Base-by-base conservation (phyloP, 148 eudicot genomes). In the Chenopodium album region DNA sequence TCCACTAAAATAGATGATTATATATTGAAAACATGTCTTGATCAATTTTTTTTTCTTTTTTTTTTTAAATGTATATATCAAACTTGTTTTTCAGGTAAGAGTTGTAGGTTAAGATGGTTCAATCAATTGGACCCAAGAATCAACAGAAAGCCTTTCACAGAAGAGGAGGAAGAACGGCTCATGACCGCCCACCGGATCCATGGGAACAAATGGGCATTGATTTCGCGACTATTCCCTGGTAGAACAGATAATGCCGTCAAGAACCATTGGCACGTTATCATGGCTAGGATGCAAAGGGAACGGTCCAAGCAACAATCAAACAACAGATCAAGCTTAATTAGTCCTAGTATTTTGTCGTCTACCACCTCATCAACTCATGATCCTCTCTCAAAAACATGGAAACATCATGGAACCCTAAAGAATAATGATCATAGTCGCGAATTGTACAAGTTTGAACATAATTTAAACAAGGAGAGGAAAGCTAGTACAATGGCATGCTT, bases 21-120 rank as follows among this genome's bases (percentile, higher is more conserved):
- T 13, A 64, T 28, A 64, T 47, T 46, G 17, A 3, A 48, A 76
- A 68, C 31, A 76, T 76, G 60, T 74, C 41, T 28, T 74, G 77
- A 76, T 78, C 62, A 67, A 50, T 22, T 13, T 52, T 19, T 7
- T 59, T 22, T 31, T 34, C 0, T 26, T 26, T 26, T 26, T 26
- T 26, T 26, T 44, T 19, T 34, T 16, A 16, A 46, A 22, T n/a
- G 17, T 44, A 4, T 28, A 7, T 41, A 73, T 80, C 22, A 65
- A 37, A 77, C 34, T 71, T 68, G n/a, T 77, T 75, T 79, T 32
- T 50, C 77, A 94, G 98, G 98, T 4, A 94, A 94, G 83, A 94
- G 98, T 79, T 94, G 98, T 88, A 91, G 98, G 86, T 79, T 94
- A 76, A 91, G 98, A 82, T 94, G 98, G 98, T 92, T 94, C 83